phyloP scores from a whole-genome alignment of 1,284 basidiomycete species.

The Ganoderma multipileum region DNA sequence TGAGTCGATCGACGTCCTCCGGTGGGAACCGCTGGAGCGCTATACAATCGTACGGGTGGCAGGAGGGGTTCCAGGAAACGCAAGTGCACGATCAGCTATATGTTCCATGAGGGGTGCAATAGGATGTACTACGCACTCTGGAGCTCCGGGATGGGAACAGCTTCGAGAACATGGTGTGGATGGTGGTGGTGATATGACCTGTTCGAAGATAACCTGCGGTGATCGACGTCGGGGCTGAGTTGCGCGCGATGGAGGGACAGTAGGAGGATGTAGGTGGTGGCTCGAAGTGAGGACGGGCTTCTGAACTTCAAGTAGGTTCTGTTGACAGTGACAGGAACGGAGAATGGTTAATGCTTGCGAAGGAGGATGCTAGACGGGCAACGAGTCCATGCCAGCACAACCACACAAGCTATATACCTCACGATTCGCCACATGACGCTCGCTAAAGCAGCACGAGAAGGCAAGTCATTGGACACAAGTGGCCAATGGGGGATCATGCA shows the following conservation, averaged over 20 bases:
- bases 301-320: not conserved
- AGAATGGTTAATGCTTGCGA: conserved; percentile 6
- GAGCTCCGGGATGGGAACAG: conserved; percentile 26
- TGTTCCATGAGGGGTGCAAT: not conserved
- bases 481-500: conserved; percentile 8
- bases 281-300: not conserved
- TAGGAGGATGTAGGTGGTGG: not conserved
- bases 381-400: conserved; percentile 9
- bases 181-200: not conserved
- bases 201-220: not conserved
- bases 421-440: conserved; percentile 9
- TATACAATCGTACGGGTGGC: conserved; percentile 5
- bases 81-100: not conserved
- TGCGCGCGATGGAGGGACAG: not conserved
- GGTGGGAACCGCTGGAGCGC: conserved; percentile 19
- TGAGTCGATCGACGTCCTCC: conserved; percentile 26
- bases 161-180: conserved; percentile 27
- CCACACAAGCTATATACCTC: conserved; percentile 17
- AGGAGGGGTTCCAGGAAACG: not conserved
- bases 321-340: not conserved
- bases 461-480: conserved; percentile 6
- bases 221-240: not conserved
- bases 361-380: not conserved
- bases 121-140: conserved; percentile 19
- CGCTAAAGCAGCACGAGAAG: conserved; percentile 2